A percentile compares a stretch with the other conserved stretches of the same genome.
These are phyloP conservation scores for Canna indica DNA, from an alignment of 176 grass and related monocot genomes.

Conservation along the genomic window DNA sequence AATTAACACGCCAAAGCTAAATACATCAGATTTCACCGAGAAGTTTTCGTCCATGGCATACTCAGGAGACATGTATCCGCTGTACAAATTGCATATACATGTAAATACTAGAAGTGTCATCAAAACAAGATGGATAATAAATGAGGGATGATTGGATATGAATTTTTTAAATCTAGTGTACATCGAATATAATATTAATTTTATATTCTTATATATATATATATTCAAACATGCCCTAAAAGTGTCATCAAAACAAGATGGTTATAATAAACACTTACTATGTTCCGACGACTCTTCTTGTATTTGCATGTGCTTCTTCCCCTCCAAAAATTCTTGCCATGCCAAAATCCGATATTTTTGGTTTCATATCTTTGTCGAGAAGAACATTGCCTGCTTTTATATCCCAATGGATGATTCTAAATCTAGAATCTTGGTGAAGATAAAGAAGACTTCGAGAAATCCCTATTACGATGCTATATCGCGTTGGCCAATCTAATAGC, in stretches of 20 bases:
- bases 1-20: constrained; percentile 1
- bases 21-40: constrained; percentile 4
- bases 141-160: too few relatives aligned
- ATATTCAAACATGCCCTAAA: too few relatives aligned
- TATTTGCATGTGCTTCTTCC: background rate
- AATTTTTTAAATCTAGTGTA: too few relatives aligned
- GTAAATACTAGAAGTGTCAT: background rate
- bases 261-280: background rate
- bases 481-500: background rate
- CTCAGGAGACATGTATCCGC: too few relatives aligned
- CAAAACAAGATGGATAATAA: too few relatives aligned
- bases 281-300: constrained; percentile 1
- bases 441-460: background rate
- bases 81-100: background rate
- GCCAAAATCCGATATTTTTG: constrained; percentile 2
- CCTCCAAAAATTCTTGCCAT: background rate
- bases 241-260: too few relatives aligned
- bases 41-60: background rate
- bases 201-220: too few relatives aligned
- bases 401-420: background rate
- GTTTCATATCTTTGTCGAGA: too few relatives aligned
- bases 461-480: background rate
- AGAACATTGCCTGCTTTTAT: too few relatives aligned
- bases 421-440: background rate
- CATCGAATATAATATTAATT: too few relatives aligned